Percentiles rank a stretch among this genome's conserved stretches.
phyloP scores from a whole-genome alignment of 1,284 basidiomycete species.

The Trichosporon faecale region DNA sequence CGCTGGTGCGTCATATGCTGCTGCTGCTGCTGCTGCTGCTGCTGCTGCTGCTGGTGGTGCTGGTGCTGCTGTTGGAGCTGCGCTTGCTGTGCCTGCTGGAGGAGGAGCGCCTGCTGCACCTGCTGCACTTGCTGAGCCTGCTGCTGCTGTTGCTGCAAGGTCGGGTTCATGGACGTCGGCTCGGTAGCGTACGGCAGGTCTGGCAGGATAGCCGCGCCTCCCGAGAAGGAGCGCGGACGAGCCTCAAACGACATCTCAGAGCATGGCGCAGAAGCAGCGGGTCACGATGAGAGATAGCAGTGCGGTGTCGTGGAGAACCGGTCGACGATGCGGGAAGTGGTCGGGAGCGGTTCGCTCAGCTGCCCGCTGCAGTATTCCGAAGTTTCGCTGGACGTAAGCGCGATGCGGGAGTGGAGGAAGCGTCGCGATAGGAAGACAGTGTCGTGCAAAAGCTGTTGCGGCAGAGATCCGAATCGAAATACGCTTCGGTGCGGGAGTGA shows the following conservation, averaged over 20 bases:
- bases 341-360: too few species aligned
- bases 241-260: slow-evolving; percentile 3
- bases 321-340: background rate
- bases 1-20: background rate
- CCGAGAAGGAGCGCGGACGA: background rate
- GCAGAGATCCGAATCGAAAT: background rate
- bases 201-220: slow-evolving; percentile 8
- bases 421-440: background rate
- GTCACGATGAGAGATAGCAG: background rate
- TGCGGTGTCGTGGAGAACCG: background rate
- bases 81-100: background rate
- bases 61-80: too few species aligned
- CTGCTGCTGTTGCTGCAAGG: background rate
- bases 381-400: background rate
- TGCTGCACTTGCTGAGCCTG: background rate
- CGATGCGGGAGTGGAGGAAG: background rate
- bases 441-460: background rate
- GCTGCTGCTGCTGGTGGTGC: background rate
- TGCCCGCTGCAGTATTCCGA: background rate
- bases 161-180: background rate
- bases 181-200: slow-evolving; percentile 9
- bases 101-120: background rate
- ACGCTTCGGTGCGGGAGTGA: background rate
- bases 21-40: background rate
- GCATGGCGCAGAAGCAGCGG: slow-evolving; percentile 4